These are phyloP conservation scores for Euphorbia tirucalli DNA, from an alignment of 345 rosid genomes.

Conservation along the genomic window DNA sequence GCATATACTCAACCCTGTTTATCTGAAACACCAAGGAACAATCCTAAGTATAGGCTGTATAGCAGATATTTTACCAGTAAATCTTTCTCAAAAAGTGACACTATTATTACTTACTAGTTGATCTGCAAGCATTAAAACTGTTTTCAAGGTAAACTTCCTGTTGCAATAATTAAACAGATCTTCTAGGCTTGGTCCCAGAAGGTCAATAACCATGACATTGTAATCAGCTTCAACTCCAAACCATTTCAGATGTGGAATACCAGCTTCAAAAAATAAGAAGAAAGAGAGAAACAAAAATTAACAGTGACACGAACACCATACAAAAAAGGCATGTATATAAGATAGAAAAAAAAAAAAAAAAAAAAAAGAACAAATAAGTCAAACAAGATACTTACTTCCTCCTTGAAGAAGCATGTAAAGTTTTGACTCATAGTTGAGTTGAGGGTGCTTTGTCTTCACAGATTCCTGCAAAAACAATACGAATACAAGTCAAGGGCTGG, in stretches of 20 bases:
- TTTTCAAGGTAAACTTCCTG: constrained; percentile 63
- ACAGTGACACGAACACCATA: not conserved
- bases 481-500: not conserved
- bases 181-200: constrained; percentile 88
- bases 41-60: not conserved
- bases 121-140: constrained; percentile 90
- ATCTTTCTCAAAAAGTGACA: constrained; percentile 4
- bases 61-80: not conserved
- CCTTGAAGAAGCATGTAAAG: constrained; percentile 86
- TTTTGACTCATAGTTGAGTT: constrained; percentile 82
- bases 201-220: constrained; percentile 81
- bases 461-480: constrained; percentile 46
- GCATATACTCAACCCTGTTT: constrained; percentile 78
- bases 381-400: constrained; percentile 56
- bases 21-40: constrained; percentile 42
- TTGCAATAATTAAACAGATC: constrained; percentile 78
- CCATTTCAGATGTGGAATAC: constrained; percentile 80
- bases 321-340: not conserved
- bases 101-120: constrained; percentile 49
- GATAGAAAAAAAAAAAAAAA: no score
- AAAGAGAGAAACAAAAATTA: not conserved
- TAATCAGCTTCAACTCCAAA: constrained; percentile 80
- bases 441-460: constrained; percentile 83
- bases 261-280: constrained; percentile 43
- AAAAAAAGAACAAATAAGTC: not conserved